Base-by-base conservation (phyloP, 805 yeast species). In the Soucietia sequanensis region DNA sequence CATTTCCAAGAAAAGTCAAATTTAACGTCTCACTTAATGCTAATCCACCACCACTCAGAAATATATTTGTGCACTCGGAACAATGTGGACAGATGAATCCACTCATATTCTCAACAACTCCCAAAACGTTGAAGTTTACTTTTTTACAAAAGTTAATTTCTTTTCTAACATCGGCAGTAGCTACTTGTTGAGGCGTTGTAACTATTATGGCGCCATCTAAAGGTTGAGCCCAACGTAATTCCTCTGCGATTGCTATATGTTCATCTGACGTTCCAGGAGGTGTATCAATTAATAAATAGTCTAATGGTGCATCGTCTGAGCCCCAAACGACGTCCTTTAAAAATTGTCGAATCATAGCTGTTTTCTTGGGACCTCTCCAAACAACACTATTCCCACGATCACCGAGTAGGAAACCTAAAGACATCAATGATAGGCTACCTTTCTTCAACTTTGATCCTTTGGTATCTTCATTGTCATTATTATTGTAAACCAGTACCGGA, bases 251-350 rank as follows among this genome's bases (percentile, higher is more conserved):
- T 4, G 96, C 89, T 24, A 93, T 93, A 57, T 93, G 99, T 57
- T 93, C 99, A 60, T 93, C 99, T 0, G 96, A 84, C 0, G 99
- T 93, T 0, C 99, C 99, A 0, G 99, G 99, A 1, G 99, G 99
- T 0, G 99, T 93, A 56, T 93, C 99, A 5, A 93, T 89, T 21
- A 93, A 62, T 37, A 91, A 62, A 54, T 85, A 91, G 49, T 82
- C 79, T 37, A 87, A 78, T 12, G 62, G 65, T 4, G 43, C 36
- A 13, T 35, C 37, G 18, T 74, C 65, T 13, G 72, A 75, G 0
- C 88, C 96, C 99, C 99, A 93, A 19, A 77, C 76, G 2, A 91
- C 96, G 56, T 93, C 98, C 41, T 78, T 76, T 27, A 95, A 68
- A 54, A 93, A 91, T 62, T 93, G 99, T 42, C 90, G 76, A 23